These are phyloP conservation scores for Fusarium liriodendri DNA, from an alignment of 2,329 filamentous ascomycete species.

Conservation along the genomic window DNA sequence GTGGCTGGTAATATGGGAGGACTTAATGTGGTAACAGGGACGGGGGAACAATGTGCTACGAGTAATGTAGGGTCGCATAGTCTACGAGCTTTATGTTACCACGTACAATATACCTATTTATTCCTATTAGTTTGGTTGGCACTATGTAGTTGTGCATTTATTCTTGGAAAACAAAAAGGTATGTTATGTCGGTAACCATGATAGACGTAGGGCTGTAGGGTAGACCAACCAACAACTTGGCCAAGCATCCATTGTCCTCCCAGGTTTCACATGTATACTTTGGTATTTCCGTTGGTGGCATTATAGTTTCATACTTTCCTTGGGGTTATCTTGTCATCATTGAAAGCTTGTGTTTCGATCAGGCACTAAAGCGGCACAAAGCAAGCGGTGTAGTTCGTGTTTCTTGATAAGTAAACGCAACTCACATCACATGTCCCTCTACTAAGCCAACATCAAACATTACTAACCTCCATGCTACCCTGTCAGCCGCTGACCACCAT, in stretches of 20 bases:
- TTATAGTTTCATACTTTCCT: background rate
- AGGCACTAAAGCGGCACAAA: background rate
- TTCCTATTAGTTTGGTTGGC: background rate
- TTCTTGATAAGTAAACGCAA: constrained; percentile 8
- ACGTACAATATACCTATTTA: constrained; percentile 23
- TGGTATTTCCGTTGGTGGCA: constrained; percentile 1
- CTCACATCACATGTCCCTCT: constrained; percentile 5
- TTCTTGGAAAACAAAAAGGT: background rate
- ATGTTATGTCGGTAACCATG: background rate
- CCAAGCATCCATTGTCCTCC: background rate
- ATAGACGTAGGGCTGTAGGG: background rate
- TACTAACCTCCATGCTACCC: background rate
- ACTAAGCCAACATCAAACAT: background rate
- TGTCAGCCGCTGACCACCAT: constrained; percentile 33
- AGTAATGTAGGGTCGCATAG: constrained; percentile 32
- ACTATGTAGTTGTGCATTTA: background rate
- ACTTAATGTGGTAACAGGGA: constrained; percentile 17
- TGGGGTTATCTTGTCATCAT: background rate
- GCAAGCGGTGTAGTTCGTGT: background rate
- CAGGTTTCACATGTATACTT: background rate
- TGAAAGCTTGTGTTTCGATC: background rate
- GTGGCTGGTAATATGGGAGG: constrained; percentile 5
- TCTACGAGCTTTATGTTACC: constrained; percentile 25
- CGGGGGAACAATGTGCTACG: constrained; percentile 15
- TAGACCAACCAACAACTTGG: background rate